Evolutionary conservation across 78 protist species (phyloP).

Genomic region (Bodo saltans): DNA sequence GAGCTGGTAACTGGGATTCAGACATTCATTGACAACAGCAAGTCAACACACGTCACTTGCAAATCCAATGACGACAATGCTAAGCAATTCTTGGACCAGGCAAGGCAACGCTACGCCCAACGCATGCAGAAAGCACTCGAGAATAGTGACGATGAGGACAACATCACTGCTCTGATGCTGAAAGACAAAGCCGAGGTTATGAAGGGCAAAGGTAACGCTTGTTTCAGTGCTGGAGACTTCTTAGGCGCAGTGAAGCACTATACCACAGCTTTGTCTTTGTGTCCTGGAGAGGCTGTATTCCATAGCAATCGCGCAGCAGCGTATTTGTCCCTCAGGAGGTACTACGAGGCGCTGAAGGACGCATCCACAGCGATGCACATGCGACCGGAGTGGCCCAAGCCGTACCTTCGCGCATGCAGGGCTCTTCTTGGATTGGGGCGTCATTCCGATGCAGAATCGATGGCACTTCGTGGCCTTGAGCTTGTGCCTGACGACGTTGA

Average conservation of each 20-base stretch:
- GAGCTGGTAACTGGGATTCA: too few species aligned
- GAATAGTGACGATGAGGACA: too few species aligned
- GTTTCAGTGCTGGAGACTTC: background rate
- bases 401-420: background rate
- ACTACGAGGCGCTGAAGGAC: background rate
- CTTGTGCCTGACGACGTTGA: too few species aligned
- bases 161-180: too few species aligned
- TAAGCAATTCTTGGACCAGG: too few species aligned
- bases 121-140: too few species aligned
- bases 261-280: background rate
- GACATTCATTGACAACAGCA: too few species aligned
- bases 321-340: background rate
- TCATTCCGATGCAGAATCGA: background rate
- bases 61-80: too few species aligned
- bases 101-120: too few species aligned
- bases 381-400: slow-evolving; percentile 34
- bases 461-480: background rate
- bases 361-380: background rate
- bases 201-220: slow-evolving; percentile 14
- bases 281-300: background rate
- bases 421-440: background rate
- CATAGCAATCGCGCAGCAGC: slow-evolving; percentile 15
- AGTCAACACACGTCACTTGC: too few species aligned
- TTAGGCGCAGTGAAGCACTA: background rate
- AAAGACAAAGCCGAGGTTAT: too few species aligned